phyloP scores from a whole-genome alignment of 495 filamentous ascomycete genomes.

The Physcia stellaris region DNA sequence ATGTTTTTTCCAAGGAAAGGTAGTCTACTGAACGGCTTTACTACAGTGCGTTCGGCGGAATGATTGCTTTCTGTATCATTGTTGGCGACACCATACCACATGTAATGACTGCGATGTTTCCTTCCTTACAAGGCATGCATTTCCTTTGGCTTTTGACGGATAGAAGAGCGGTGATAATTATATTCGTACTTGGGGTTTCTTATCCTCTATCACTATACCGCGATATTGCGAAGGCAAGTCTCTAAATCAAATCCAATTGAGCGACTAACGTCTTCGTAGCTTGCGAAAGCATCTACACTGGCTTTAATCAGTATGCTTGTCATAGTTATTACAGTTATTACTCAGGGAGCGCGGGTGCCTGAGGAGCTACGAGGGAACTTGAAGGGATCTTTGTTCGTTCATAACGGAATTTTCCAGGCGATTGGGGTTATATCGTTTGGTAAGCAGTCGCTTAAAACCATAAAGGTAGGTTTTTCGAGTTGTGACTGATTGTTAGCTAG shows the following conservation, averaged over 20 bases:
- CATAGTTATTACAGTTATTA: conserved; percentile 80
- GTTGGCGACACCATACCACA: conserved; percentile 91
- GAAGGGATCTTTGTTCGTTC: conserved; percentile 51
- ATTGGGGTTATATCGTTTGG: conserved; percentile 97
- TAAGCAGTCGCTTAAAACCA: conserved; percentile 24
- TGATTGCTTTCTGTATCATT: conserved; percentile 96
- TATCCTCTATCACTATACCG: conserved; percentile 86
- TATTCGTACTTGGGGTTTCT: conserved; percentile 76
- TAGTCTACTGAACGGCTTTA: background rate
- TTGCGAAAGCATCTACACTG: conserved; percentile 87
- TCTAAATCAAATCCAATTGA: background rate
- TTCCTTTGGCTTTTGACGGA: conserved; percentile 73
- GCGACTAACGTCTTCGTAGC: conserved; percentile 35
- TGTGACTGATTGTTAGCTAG: conserved; percentile 33
- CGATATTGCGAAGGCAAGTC: conserved; percentile 85
- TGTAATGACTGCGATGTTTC: conserved; percentile 71
- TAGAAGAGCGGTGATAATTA: conserved; percentile 66
- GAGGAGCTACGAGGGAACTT: conserved; percentile 54
- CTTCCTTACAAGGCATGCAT: conserved; percentile 52
- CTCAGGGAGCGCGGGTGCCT: conserved; percentile 65
- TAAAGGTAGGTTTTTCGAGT: conserved; percentile 2
- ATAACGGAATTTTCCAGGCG: conserved; percentile 81
- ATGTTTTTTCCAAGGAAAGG: background rate
- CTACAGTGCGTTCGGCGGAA: conserved; percentile 76
- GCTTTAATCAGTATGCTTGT: conserved; percentile 84